Base-by-base conservation (phyloP, 208 protist genomes). In the Leptomonas pyrrhocoris region DNA sequence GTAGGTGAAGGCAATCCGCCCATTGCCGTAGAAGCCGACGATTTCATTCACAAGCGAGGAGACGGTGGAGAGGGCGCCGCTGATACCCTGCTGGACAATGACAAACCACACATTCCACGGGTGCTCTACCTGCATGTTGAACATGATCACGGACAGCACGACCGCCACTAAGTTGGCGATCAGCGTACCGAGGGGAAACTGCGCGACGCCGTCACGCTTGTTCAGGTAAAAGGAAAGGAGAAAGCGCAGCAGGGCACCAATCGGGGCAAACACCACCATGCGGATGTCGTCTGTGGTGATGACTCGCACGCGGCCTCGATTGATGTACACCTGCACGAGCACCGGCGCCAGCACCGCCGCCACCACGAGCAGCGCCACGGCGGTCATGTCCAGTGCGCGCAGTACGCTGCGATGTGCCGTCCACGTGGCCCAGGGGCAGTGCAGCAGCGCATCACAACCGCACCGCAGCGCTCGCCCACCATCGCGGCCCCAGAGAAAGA, bases 141-240 rank as follows among this genome's bases (percentile, higher is more conserved):
- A 63, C 62, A 83, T 58, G 13, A 84, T 53, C 15, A 79, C 73
- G 30, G 66, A 43, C 7, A 91, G 54, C 18, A 81, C 51, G 4
- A 77, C 72, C 4, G 68, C 82, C 0, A 79, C 30, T 0, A 80
- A 34, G 58, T 91, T 91, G 27, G 79, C 71, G 2, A 71, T 34
- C 23, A 88, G 69, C 18, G 85, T 91, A 43, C 85, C 85, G 11
- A 86, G 27, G 7, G 85, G 85, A 59, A 91, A 84, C 55, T 49
- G 23, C 43, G 40, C 65, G 49, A 72, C 50, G n/a, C 34, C 49
- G 13, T 58, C 46, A 13, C 50, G 62, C 61, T 85, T 86, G 65
- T 91, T 91, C 3, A 86, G 45, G 55, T 77, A 73, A 21, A 84
- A 58, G 5, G 68, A 60, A 13, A 91, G 49, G 2, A 81, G 30